These are phyloP conservation scores for Amanita exitialis DNA, from an alignment of 768 basidiomycete species.

Conservation along the genomic window DNA sequence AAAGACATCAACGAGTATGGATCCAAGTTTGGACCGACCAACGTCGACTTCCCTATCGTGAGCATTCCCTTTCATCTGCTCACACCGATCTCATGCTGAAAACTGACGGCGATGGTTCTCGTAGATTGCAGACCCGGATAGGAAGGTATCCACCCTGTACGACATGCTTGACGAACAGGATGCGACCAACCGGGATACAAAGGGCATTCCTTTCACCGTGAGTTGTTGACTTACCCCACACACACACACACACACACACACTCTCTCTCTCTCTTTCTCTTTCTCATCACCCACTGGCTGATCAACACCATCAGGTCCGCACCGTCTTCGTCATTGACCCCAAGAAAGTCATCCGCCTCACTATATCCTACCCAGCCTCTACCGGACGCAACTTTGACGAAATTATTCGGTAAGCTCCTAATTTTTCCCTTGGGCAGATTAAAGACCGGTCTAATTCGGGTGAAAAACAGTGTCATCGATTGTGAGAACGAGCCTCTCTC, in stretches of 20 bases:
- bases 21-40: constrained; percentile 55
- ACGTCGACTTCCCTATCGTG: constrained; percentile 89
- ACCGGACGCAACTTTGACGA: constrained; percentile 90
- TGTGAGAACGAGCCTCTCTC: constrained; percentile 22
- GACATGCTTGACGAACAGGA: constrained; percentile 98
- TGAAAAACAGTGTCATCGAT: constrained; percentile 58
- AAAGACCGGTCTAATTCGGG: not conserved
- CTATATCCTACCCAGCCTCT: constrained; percentile 86
- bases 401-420: constrained; percentile 32
- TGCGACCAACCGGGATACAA: constrained; percentile 75
- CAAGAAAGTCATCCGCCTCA: constrained; percentile 88
- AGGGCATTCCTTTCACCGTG: constrained; percentile 92
- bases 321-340: constrained; percentile 98
- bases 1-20: constrained; percentile 79
- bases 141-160: constrained; percentile 77
- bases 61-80: no score
- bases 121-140: constrained; percentile 87
- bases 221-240: constrained; percentile 13
- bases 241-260: no score
- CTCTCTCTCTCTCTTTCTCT: not conserved
- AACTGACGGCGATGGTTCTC: not conserved
- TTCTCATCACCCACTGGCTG: not conserved
- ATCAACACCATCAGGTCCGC: constrained; percentile 48
- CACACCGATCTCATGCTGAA: no score
- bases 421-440: not conserved